Conservation (phyloP, 2,329 filamentous ascomycete genomes). For the Ascosphaera apis region DNA sequence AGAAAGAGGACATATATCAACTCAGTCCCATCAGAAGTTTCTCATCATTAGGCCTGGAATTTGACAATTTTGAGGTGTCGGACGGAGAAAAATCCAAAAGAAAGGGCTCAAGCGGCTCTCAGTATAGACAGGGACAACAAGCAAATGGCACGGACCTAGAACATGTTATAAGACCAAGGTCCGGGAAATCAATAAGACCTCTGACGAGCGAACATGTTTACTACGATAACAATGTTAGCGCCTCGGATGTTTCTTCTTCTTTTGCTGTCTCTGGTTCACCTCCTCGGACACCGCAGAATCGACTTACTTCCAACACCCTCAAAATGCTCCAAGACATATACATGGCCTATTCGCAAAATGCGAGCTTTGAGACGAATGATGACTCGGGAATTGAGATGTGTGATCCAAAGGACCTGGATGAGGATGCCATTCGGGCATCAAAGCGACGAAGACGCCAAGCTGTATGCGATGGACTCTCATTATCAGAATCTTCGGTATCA, state of each 20-base stretch:
- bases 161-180: background rate
- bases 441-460: background rate
- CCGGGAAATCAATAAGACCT: background rate
- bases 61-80: too few species aligned
- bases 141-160: background rate
- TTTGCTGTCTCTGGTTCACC: background rate
- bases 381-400: background rate
- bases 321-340: background rate
- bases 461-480: background rate
- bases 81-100: background rate
- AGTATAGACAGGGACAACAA: background rate
- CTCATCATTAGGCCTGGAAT: too few species aligned
- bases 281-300: background rate
- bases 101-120: background rate
- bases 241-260: background rate
- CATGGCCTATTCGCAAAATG: background rate
- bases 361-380: background rate
- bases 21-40: too few species aligned
- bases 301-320: background rate
- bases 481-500: background rate
- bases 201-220: background rate
- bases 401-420: background rate
- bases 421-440: background rate
- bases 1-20: too few species aligned
- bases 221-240: background rate